phyloP scores from a whole-genome alignment of 75 land plant species.

The Cunninghamia lanceolata region DNA sequence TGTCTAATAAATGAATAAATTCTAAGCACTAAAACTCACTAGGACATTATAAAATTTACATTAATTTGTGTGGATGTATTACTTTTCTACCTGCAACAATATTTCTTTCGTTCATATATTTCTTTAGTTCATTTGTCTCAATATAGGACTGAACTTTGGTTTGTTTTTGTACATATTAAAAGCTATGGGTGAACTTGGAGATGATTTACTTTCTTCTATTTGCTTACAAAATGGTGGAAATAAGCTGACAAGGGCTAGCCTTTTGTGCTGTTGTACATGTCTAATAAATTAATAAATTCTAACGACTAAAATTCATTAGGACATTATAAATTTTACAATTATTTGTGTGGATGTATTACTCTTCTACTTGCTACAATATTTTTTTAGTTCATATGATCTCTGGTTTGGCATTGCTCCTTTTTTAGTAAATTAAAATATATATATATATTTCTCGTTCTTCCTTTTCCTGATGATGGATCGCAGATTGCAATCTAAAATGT shows the following conservation, averaged over 20 bases:
- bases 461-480: no score
- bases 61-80: not conserved
- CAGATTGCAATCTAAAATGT: no score
- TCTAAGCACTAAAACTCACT: not conserved
- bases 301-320: not conserved
- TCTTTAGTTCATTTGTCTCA: not conserved
- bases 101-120: not conserved
- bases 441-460: no score
- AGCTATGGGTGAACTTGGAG: not conserved
- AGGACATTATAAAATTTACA: not conserved
- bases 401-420: not conserved
- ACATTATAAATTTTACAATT: no score
- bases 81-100: no score
- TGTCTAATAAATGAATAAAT: not conserved
- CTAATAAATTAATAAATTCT: not conserved
- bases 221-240: not conserved
- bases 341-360: not conserved
- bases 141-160: not conserved
- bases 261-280: no score
- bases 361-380: not conserved
- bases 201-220: not conserved
- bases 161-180: not conserved
- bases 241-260: not conserved
- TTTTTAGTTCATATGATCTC: not conserved
- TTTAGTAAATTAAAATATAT: no score